A percentile compares a stretch with the other conserved stretches of the same genome.
Conservation (phyloP, 202 grass and related monocot species). For the Panicum virgatum region DNA sequence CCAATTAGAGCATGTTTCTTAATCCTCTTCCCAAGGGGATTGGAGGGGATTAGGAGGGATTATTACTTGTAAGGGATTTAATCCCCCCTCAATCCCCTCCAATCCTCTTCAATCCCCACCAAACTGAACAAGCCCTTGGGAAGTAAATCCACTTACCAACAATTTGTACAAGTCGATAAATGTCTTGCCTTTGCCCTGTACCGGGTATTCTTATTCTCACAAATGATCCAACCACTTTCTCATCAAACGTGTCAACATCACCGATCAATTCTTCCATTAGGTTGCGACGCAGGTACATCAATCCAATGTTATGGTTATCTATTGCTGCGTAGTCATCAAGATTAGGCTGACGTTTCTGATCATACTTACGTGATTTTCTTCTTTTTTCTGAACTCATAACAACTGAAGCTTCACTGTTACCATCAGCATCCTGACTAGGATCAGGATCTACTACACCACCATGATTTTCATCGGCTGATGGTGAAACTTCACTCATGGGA, state of each 20-base stretch:
- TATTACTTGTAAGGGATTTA: not conserved
- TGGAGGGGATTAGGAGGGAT: not conserved
- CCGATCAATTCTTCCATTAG: slow-evolving; percentile 92
- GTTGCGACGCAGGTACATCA: slow-evolving; percentile 87
- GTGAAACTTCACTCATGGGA: slow-evolving; percentile 54
- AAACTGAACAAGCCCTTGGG: not conserved
- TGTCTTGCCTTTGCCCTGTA: slow-evolving; percentile 84
- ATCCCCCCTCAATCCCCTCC: not conserved
- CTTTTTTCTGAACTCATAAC: slow-evolving; percentile 71
- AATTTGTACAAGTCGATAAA: slow-evolving; percentile 97
- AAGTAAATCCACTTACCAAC: slow-evolving; percentile 70
- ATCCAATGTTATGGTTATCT: slow-evolving; percentile 92
- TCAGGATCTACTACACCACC: slow-evolving; percentile 98
- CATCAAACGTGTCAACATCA: slow-evolving; percentile 66
- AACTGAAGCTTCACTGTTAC: slow-evolving; percentile 74
- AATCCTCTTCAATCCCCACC: not conserved
- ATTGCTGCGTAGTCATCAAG: slow-evolving; percentile 94
- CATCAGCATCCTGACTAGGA: slow-evolving; percentile 69
- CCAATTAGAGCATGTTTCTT: not conserved
- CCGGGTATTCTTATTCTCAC: slow-evolving; percentile 95
- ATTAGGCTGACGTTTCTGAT: slow-evolving; percentile 59
- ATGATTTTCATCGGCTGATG: slow-evolving; percentile 73
- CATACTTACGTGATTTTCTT: slow-evolving; percentile 71
- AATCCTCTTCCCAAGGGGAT: not conserved
- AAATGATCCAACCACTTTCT: slow-evolving; percentile 92